A percentile compares a stretch with the other conserved stretches of the same genome.
phyloP scores from a whole-genome alignment of 2,329 filamentous ascomycete species.

The Colletotrichum australisinense region DNA sequence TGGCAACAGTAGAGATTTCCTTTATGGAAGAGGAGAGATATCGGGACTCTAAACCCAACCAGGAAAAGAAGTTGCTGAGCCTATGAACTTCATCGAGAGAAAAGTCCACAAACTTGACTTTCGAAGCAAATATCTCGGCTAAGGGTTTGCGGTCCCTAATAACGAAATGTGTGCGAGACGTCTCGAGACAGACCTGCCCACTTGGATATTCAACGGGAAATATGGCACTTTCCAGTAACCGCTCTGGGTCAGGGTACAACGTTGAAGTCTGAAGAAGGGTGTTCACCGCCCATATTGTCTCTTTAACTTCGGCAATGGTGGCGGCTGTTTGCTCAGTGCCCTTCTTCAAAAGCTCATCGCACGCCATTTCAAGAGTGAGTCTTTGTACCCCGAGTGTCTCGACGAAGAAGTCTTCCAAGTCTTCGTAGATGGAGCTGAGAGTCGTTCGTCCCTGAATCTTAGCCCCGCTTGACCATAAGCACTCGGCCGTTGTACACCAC shows the following conservation, averaged over 20 bases:
- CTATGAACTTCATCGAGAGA: slow-evolving; percentile 44
- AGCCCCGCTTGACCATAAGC: slow-evolving; percentile 48
- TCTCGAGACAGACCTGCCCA: slow-evolving; percentile 30
- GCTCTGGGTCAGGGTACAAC: slow-evolving; percentile 5
- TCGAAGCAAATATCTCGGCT: slow-evolving; percentile 40
- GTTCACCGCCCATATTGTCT: slow-evolving; percentile 46
- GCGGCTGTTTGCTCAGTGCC: slow-evolving; percentile 5
- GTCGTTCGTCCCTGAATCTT: slow-evolving; percentile 41
- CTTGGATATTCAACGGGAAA: slow-evolving; percentile 42
- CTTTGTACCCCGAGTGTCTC: slow-evolving; percentile 42
- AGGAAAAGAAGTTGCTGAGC: slow-evolving; percentile 46
- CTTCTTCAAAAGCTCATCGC: slow-evolving; percentile 42
- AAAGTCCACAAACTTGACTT: slow-evolving; percentile 50
- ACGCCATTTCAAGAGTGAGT: slow-evolving; percentile 45
- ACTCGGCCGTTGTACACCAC: slow-evolving; percentile 45
- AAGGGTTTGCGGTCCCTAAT: slow-evolving; percentile 48
- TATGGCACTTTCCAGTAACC: slow-evolving; percentile 28
- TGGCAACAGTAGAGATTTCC: slow-evolving; percentile 45
- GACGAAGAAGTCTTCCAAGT: slow-evolving; percentile 46
- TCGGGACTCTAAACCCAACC: slow-evolving; percentile 44
- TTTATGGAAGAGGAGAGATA: slow-evolving; percentile 47
- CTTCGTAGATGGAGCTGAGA: slow-evolving; percentile 43
- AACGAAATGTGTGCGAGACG: slow-evolving; percentile 42
- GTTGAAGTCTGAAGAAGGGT: slow-evolving; percentile 41
- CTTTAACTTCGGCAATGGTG: slow-evolving; percentile 41